Conservation (phyloP, 306 rosid species). For the Citrullus colocynthis region DNA sequence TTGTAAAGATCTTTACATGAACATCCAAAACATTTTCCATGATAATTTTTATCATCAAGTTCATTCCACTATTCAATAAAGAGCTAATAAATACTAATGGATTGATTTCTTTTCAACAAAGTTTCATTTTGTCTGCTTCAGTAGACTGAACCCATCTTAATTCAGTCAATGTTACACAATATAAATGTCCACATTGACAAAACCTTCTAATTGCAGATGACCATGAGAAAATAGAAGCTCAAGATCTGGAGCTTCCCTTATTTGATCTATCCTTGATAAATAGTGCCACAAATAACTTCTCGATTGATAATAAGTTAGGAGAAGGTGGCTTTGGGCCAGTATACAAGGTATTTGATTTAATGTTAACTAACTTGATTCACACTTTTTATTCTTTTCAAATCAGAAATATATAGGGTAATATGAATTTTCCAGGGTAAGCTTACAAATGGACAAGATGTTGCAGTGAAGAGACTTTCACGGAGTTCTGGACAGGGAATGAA, state of each 20-base stretch:
- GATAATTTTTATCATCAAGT: neutral
- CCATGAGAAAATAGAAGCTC: neutral
- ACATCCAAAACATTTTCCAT: neutral
- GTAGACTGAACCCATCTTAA: neutral
- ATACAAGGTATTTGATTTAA: constrained; percentile 18
- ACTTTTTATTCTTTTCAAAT: neutral
- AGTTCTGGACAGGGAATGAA: constrained; percentile 44
- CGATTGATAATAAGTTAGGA: constrained; percentile 12
- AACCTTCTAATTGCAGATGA: neutral
- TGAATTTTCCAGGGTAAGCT: constrained; percentile 37
- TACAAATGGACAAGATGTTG: constrained; percentile 34
- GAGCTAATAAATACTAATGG: neutral
- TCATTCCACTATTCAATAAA: neutral
- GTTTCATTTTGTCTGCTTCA: neutral
- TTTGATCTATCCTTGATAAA: constrained; percentile 24
- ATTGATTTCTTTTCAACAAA: neutral
- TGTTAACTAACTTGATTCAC: neutral
- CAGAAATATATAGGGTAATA: neutral
- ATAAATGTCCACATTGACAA: too few relatives aligned
- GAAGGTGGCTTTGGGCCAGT: constrained; percentile 41
- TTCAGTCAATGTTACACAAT: neutral
- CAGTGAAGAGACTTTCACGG: constrained; percentile 46
- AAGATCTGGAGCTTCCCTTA: constrained; percentile 33
- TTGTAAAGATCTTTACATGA: neutral
- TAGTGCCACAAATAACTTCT: constrained; percentile 32